These are phyloP conservation scores for Cercis canadensis DNA, from an alignment of 306 rosid species.

Conservation along the genomic window DNA sequence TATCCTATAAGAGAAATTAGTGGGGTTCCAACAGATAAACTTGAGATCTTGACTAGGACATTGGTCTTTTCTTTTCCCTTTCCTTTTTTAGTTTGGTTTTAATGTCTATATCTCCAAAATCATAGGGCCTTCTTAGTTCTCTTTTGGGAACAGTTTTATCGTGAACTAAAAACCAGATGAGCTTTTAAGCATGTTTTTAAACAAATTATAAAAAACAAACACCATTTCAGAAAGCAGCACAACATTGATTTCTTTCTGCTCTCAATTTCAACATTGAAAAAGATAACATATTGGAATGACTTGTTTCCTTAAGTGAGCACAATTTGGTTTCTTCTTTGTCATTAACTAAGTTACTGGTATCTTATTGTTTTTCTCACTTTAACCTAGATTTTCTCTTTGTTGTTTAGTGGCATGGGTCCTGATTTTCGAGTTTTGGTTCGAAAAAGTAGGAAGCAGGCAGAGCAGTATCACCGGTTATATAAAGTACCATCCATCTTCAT, in stretches of 20 bases:
- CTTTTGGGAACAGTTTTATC: too few relatives aligned
- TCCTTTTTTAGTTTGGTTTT: too few relatives aligned
- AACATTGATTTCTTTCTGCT: neutral
- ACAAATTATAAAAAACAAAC: neutral
- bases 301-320: conserved; percentile 6
- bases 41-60: too few relatives aligned
- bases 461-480: conserved; percentile 85
- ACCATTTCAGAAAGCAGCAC: neutral
- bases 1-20: too few relatives aligned
- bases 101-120: too few relatives aligned
- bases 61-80: too few relatives aligned
- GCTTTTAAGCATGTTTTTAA: neutral
- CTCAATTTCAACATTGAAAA: neutral
- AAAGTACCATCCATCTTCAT: conserved; percentile 53
- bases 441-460: conserved; percentile 97
- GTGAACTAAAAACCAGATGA: neutral
- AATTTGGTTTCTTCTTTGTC: conserved; percentile 1
- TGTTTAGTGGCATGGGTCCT: conserved; percentile 94
- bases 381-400: conserved; percentile 35
- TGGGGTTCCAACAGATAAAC: too few relatives aligned
- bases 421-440: conserved; percentile 94
- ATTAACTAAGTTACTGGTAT: neutral
- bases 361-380: neutral
- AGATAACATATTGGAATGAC: conserved; percentile 11
- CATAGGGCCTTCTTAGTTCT: too few relatives aligned